These are phyloP conservation scores for Cercospora sesami DNA, from an alignment of 2,329 filamentous ascomycete species.

Conservation along the genomic window DNA sequence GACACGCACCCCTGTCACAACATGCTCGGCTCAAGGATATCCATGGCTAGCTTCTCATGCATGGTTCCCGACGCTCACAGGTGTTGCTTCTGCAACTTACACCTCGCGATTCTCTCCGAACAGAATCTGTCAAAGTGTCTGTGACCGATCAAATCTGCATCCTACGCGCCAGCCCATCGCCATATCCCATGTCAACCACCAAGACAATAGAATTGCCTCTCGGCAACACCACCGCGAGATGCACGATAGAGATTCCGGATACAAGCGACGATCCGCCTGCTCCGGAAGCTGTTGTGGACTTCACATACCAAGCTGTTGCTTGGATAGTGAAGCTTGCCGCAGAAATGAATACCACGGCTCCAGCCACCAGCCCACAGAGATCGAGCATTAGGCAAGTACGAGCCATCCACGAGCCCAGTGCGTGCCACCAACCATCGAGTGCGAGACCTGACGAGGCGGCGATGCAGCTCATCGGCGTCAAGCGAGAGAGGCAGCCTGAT, in stretches of 20 bases:
- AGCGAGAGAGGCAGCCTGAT: constrained; percentile 16
- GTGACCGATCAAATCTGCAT: not conserved
- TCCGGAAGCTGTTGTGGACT: constrained; percentile 11
- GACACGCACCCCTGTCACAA: constrained; percentile 1
- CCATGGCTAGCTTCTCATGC: constrained; percentile 3
- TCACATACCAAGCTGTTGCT: constrained; percentile 10
- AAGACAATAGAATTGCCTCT: constrained; percentile 12
- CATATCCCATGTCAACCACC: not conserved
- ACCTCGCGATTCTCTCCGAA: not conserved
- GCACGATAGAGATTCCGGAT: constrained; percentile 12
- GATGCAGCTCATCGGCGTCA: constrained; percentile 14
- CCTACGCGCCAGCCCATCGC: not conserved
- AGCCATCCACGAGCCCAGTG: not conserved
- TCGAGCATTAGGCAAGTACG: constrained; percentile 14
- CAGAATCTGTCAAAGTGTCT: not conserved
- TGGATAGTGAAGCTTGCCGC: constrained; percentile 14
- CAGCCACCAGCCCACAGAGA: constrained; percentile 4
- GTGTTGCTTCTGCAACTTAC: not conserved
- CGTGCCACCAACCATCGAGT: not conserved
- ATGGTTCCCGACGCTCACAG: not conserved
- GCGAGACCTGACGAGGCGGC: not conserved
- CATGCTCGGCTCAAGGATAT: constrained; percentile 6
- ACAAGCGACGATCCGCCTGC: not conserved
- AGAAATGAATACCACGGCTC: constrained; percentile 10
- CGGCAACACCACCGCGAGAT: constrained; percentile 7